Base-by-base conservation (phyloP, 768 basidiomycete species). In the Kwoniella shandongensis region DNA sequence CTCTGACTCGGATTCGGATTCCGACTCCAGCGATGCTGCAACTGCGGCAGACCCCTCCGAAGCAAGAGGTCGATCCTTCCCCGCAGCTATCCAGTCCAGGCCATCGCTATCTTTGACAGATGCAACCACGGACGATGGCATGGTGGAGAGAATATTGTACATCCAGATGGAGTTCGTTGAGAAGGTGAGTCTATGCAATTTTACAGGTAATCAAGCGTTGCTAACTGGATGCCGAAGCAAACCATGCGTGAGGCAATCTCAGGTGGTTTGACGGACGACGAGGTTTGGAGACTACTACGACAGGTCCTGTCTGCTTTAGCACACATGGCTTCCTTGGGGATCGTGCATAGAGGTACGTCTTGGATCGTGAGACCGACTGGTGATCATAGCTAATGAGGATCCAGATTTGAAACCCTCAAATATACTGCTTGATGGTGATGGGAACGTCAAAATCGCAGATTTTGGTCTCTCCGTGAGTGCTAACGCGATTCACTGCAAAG, bases 241-340 rank as follows among this genome's bases (percentile, higher is more conserved):
- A 97, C 92, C 0, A 75, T 97, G 69, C 85, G 83, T 75, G 92
- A 96, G 82, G 89, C 85, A 25, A 30, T 70, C 29, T 29, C 26
- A 30, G 88, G 90, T 63, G 88, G 88, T 1, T 77, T 97, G 6
- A 80, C 82, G 0, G 89, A 91, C 76, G 85, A 88, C 44, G 89
- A 94, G 58, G 86, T 86, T 0, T 97, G 93, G 93, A 79, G 88
- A 20, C 77, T 96, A 13, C 91, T 97, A 72, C 85, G 88, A 49
- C 91, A 97, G 76, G 85, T 92, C 35, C 76, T 94, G 29, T 91
- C 94, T 61, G 92, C 92, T 0, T 80, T 97, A 10, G 87, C 87
- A 0, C 89, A 96, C 63, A 91, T 96, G 85, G 86, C 88, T 1
- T 85, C 84, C 23, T 80, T 88, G 54, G 87, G 88, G n/a, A 92